phyloP scores from a whole-genome alignment of 768 basidiomycete genomes.

The Artomyces pyxidatus region DNA sequence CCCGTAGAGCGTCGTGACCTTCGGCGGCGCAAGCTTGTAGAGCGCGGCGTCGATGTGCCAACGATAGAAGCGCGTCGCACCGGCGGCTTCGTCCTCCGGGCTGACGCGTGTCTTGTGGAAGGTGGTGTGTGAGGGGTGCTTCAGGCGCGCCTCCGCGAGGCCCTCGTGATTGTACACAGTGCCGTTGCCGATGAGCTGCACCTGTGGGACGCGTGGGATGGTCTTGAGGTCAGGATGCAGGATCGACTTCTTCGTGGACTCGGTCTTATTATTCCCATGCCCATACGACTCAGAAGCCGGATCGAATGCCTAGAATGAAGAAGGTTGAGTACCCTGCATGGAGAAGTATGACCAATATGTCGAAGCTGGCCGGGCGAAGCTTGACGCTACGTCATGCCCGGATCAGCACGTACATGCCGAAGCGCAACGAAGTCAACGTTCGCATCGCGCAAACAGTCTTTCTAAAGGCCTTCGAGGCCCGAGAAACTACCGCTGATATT shows the following conservation, averaged over 20 bases:
- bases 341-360: neutral
- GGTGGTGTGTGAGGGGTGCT: constrained; percentile 74
- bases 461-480: too few species aligned
- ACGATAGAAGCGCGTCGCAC: constrained; percentile 74
- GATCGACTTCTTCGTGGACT: constrained; percentile 65
- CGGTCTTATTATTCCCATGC: constrained; percentile 85
- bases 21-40: constrained; percentile 68
- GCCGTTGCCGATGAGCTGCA: constrained; percentile 87
- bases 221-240: constrained; percentile 85
- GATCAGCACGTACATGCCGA: too few species aligned
- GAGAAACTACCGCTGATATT: too few species aligned
- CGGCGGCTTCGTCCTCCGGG: constrained; percentile 60
- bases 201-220: constrained; percentile 78
- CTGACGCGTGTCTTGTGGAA: constrained; percentile 76
- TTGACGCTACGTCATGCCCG: neutral
- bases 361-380: neutral
- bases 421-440: too few species aligned
- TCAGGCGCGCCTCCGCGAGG: constrained; percentile 60
- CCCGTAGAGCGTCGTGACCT: constrained; percentile 77
- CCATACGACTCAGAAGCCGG: constrained; percentile 59
- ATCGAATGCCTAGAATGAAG: constrained; percentile 63
- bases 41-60: constrained; percentile 90
- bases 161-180: constrained; percentile 72
- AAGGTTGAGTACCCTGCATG: constrained; percentile 1
- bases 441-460: too few species aligned